Evolutionary conservation across 176 grass and related monocot species (phyloP).

Genomic region (bread wheat (Triticum aestivum)): IWGSC_CS_RefSeq_v2.1 NC_057794.1:3443409-3443908

Average conservation of each 20-base stretch:
- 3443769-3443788: neutral
- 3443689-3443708: too few relatives aligned
- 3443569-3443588: neutral
- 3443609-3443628: neutral
- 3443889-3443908: neutral
- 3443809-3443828: neutral
- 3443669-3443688: neutral
- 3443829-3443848: neutral
- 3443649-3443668: neutral
- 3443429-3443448: neutral
- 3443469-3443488: neutral
- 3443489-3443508: neutral
- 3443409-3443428: neutral
- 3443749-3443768: neutral
- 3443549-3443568: neutral
- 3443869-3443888: neutral
- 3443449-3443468: neutral
- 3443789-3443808: neutral
- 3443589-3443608: neutral
- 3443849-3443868: neutral
- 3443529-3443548: neutral
- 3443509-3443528: neutral
- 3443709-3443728: neutral
- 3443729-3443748: neutral
- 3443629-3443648: neutral